Percentiles rank a stretch among this genome's conserved stretches.
Evolutionary conservation across 495 filamentous ascomycete species (phyloP).

Genomic region (Lentithecium fluviatile): DNA sequence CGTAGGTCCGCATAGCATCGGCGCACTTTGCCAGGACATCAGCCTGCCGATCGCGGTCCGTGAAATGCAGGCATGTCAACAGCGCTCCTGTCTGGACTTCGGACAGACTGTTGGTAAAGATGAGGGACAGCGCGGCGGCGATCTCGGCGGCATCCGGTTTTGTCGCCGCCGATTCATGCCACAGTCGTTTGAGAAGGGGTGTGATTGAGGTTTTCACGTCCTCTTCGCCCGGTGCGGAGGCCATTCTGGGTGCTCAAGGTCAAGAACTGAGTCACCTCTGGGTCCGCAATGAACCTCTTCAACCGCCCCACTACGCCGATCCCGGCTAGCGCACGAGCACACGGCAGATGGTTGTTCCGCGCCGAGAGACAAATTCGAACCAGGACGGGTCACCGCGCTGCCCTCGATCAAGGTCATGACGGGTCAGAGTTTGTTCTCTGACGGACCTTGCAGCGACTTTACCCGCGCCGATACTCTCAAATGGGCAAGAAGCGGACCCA

Average conservation of each 20-base stretch:
- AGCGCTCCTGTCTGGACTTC: slow-evolving; percentile 80
- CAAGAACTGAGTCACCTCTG: not conserved
- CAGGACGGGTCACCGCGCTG: slow-evolving; percentile 2
- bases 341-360: slow-evolving; percentile 12
- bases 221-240: not conserved
- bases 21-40: slow-evolving; percentile 79
- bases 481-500: slow-evolving; percentile 42
- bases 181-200: slow-evolving; percentile 73
- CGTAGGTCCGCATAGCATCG: slow-evolving; percentile 65
- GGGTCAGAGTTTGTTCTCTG: slow-evolving; percentile 34
- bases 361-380: slow-evolving; percentile 6
- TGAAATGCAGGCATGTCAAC: slow-evolving; percentile 85
- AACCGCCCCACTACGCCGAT: slow-evolving; percentile 12
- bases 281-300: not conserved
- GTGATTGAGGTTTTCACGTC: slow-evolving; percentile 62
- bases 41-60: slow-evolving; percentile 70
- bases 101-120: slow-evolving; percentile 82
- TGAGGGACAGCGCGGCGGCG: slow-evolving; percentile 78
- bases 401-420: slow-evolving; percentile 28
- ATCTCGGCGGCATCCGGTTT: slow-evolving; percentile 75
- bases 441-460: slow-evolving; percentile 22
- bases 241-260: slow-evolving; percentile 1
- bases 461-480: slow-evolving; percentile 17
- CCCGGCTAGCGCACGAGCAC: not conserved
- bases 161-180: slow-evolving; percentile 56